These are phyloP conservation scores for Leccinum pellstonianum DNA, from an alignment of 768 basidiomycete genomes.

Conservation along the genomic window DNA sequence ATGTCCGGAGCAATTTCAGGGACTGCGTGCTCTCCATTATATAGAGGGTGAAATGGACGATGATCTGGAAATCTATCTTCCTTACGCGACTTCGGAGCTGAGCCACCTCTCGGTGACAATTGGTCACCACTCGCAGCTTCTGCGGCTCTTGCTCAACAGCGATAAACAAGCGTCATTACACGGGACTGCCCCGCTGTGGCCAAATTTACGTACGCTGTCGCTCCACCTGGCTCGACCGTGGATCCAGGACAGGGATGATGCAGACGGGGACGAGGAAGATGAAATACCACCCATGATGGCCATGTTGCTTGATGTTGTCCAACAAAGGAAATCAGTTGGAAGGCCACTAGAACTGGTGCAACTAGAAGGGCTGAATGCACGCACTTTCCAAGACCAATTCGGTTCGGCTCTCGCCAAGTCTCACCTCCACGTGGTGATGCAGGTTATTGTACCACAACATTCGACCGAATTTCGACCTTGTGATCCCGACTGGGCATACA, in stretches of 20 bases:
- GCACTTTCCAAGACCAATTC: constrained; percentile 29
- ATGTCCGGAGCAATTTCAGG: constrained; percentile 35
- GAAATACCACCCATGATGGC: constrained; percentile 31
- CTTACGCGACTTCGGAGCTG: constrained; percentile 34
- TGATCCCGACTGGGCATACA: constrained; percentile 30
- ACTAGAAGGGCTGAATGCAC: constrained; percentile 26
- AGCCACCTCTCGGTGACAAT: constrained; percentile 36
- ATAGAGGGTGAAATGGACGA: constrained; percentile 37
- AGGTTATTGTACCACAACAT: constrained; percentile 15
- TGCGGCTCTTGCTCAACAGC: constrained; percentile 34
- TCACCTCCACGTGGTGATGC: constrained; percentile 27
- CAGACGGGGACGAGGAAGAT: constrained; percentile 33
- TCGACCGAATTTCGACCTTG: constrained; percentile 19
- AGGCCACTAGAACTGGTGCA: constrained; percentile 25
- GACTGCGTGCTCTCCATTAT: constrained; percentile 32
- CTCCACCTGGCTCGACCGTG: constrained; percentile 30
- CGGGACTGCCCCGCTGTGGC: constrained; percentile 32
- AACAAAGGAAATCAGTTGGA: constrained; percentile 32
- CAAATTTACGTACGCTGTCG: constrained; percentile 30
- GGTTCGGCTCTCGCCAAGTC: constrained; percentile 25
- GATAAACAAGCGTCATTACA: constrained; percentile 35
- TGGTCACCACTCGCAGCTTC: constrained; percentile 31
- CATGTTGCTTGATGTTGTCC: constrained; percentile 32
- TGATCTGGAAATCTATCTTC: constrained; percentile 35
- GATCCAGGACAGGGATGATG: constrained; percentile 32